Base-by-base conservation (phyloP, 2,329 filamentous ascomycete genomes). In the Chaetothyriales sp. region DNA sequence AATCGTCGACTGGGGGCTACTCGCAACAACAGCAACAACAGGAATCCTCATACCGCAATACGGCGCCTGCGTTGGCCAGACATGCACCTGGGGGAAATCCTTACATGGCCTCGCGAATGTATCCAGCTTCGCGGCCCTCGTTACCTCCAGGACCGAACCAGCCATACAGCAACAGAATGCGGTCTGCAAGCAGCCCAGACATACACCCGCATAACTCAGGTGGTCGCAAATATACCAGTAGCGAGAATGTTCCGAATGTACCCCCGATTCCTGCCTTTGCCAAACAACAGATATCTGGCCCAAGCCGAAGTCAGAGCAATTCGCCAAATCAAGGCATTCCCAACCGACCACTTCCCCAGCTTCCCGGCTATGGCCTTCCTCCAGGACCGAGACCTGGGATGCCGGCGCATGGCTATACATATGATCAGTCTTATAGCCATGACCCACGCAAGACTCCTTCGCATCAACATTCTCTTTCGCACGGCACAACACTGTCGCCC, bases 141-240 rank as follows among this genome's bases (percentile, higher is more conserved):
- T 73, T 93, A 59, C 85, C 84, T 44, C 83, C 79, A 18, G 82
- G 86, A 75, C 73, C 80, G 58, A 70, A 63, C 74, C 60, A 71
- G 63, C 70, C 64, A 67, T 51, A 66, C 61, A 53, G 53, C 64
- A 64, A 81, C 83, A 62, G 88, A 58, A 83, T 86, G 69, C 79
- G 92, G 57, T 95, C 89, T 39, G 93, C 93, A 62, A 96, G 90
- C 69, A 95, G 89, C 56, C 90, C 92, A 6, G 89, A 96, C 65
- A 95, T 95, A 60, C 86, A 93, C 49, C 77, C 81, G 49, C 75
- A 77, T 56, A 75, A 75, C 47, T 72, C 74, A 32, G 70, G 74
- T 45, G 61, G 65, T 12, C 66, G 68, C 53, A 70, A 70, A 47
- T 70, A 70, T 54, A 65, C 62, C 67, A 67, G 72, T 65, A 64